Base-by-base conservation (phyloP, 371 early-diverging fungal species). In the Mortierella sp. region DNA sequence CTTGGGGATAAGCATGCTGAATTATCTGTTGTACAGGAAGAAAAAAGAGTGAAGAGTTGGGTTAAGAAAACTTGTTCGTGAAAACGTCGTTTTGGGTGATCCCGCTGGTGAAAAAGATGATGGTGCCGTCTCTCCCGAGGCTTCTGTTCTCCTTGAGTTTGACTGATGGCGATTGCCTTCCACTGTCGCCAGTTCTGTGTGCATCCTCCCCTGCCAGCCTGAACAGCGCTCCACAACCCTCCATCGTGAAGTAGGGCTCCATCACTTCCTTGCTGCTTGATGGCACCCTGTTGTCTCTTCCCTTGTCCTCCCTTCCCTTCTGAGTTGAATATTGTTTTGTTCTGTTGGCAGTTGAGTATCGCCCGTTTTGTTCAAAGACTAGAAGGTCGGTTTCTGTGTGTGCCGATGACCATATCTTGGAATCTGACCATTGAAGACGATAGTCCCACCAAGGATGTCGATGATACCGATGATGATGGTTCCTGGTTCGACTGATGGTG, bases 1-100 rank as follows among this genome's bases (percentile, higher is more conserved):
- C 91, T 96, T 96, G 88, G 96, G 92, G 92, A 98, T 97, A 87
- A 97, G 95, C 99, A 98, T 98, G 85, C 85, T 94, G 90, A 74
- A 82, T 81, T 78, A 83, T 83, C 84, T 83, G 79, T 64, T 66
- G 44, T 19, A 19, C 53, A 31, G 52, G 44, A 50, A 24, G 22
- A 29, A n/a, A 47, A 34, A 48, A 47, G 64, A 47, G 39, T 34
- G 24, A 45, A 16, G 22, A 40, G 48, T 66, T 72, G 68, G 71
- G 58, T 58, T 58, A 58, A 37, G 37, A 58, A 58, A 10, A 22
- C 58, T 58, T 34, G 19, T 58, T 31, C 16, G 31, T 19, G 34
- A 16, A 16, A 29, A 34, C 26, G n/a, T 6, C 8, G 24, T 50
- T 34, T 14, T 34, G 34, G 45, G 9, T 50, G 50, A 50, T 50